Evolutionary conservation across 1,139 yeast species (phyloP).

Genomic region (Kurtzmaniella quercitrusa): DNA sequence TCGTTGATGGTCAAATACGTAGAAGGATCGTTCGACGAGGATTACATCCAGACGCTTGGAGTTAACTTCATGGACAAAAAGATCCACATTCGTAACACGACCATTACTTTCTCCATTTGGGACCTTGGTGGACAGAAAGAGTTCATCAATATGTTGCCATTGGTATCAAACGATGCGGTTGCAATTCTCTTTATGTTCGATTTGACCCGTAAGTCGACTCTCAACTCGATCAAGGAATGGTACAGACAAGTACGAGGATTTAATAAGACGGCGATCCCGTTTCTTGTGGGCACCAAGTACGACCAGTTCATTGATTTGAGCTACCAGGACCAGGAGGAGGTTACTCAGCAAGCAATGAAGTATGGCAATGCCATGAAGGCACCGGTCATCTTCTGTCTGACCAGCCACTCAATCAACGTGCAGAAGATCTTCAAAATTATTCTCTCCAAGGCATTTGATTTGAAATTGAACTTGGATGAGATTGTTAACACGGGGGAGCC

Average conservation of each 20-base stretch:
- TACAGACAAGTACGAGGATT: conserved; percentile 89
- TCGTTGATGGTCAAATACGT: conserved; percentile 96
- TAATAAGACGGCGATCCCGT: conserved; percentile 88
- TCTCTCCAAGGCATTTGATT: conserved; percentile 86
- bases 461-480: conserved; percentile 81
- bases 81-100: conserved; percentile 81
- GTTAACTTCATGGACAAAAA: conserved; percentile 94
- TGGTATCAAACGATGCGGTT: conserved; percentile 91
- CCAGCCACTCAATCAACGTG: conserved; percentile 88
- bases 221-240: conserved; percentile 91
- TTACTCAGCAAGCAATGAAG: conserved; percentile 79
- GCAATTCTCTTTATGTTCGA: conserved; percentile 93
- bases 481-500: conserved; percentile 86
- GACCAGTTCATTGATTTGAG: conserved; percentile 82
- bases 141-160: conserved; percentile 92
- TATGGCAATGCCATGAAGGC: conserved; percentile 93
- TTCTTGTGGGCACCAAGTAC: conserved; percentile 90
- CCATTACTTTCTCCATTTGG: conserved; percentile 91
- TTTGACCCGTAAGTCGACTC: conserved; percentile 78
- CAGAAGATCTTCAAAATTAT: conserved; percentile 93
- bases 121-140: conserved; percentile 97
- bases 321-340: conserved; percentile 76
- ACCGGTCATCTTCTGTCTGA: conserved; percentile 85
- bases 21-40: conserved; percentile 89
- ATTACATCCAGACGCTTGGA: conserved; percentile 89